Base-by-base conservation (phyloP, 164 flowering plant genomes). In the Liquidambar formosana region DNA sequence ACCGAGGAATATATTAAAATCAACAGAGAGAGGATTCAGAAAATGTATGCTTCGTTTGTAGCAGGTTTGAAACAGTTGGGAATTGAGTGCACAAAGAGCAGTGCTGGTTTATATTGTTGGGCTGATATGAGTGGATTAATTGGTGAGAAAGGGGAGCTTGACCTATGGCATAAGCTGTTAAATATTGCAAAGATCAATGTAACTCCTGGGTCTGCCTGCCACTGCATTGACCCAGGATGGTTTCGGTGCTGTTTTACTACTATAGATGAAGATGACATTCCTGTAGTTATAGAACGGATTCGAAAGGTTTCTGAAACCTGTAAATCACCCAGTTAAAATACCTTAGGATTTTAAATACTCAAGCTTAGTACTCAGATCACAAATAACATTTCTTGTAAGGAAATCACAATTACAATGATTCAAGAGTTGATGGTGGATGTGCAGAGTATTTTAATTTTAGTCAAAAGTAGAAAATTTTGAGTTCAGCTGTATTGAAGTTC, bases 161-260 rank as follows among this genome's bases (percentile, higher is more conserved):
- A 84, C 59, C 69, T 89, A 18, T 87, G 87, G 87, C 82, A 81
- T 18, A 83, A 81, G 77, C 78, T 86, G 2, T 71, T 86, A 57
- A 80, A 74, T 52, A 61, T 81, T 21, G 85, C 80, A 27, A 86
- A 85, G 80, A 59, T 90, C 56, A 89, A 89, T 70, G 77, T 71
- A 28, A 87, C 85, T 59, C 93, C 93, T 60, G 96, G 96, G 0
- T 84, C 87, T 2, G 82, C 92, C 4, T 90, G 88, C 66, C 92
- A 87, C 70, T 88, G 92, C 74, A 82, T 85, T 14, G 93, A 90
- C 72, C 96, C 92, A 45, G 96, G 96, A 68, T 89, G 90, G 96
- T 90, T 90, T 67, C 77, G 93, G 33, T 82, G 79, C 62, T 87
- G 96, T 75, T 90, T 84, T 70, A 75, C 89, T 25, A 78, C 84